phyloP scores from a whole-genome alignment of 2,329 filamentous ascomycete species.

The Davidsoniella australis region DNA sequence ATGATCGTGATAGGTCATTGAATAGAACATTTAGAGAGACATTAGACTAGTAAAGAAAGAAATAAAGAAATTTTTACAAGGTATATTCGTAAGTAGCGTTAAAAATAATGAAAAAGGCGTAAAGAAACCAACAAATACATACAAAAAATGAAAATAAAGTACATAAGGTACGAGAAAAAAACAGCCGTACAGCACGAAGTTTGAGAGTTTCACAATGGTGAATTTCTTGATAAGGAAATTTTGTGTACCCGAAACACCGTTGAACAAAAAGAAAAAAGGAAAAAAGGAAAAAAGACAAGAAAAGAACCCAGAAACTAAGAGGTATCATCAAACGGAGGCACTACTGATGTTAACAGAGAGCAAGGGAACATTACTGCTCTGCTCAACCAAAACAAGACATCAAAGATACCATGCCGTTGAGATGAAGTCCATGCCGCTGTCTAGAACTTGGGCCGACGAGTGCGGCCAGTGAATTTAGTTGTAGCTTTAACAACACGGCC shows the following conservation, averaged over 20 bases:
- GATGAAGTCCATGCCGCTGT: not conserved
- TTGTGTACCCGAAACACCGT: conserved; percentile 1
- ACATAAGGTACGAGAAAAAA: too few species aligned
- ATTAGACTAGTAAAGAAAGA: too few species aligned
- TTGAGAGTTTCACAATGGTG: too few species aligned
- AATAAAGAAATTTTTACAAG: too few species aligned
- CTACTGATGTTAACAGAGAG: not conserved
- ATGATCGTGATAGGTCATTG: too few species aligned
- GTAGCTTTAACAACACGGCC: conserved; percentile 85
- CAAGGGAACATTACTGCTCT: too few species aligned
- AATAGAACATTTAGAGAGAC: too few species aligned
- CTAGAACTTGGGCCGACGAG: conserved; percentile 63
- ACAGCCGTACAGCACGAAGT: too few species aligned
- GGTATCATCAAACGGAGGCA: not conserved
- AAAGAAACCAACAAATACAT: too few species aligned
- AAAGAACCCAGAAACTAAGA: not conserved
- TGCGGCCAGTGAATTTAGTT: conserved; percentile 88
- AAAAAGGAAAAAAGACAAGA: not conserved
- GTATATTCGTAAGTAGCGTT: too few species aligned
- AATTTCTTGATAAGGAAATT: not conserved
- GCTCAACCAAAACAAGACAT: not conserved
- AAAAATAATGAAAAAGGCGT: too few species aligned
- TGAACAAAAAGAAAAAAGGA: not conserved
- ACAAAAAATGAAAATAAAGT: too few species aligned
- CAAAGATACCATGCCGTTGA: not conserved